These are phyloP conservation scores for Hortiboletus flavorubellus DNA, from an alignment of 768 basidiomycete genomes.

Conservation along the genomic window DNA sequence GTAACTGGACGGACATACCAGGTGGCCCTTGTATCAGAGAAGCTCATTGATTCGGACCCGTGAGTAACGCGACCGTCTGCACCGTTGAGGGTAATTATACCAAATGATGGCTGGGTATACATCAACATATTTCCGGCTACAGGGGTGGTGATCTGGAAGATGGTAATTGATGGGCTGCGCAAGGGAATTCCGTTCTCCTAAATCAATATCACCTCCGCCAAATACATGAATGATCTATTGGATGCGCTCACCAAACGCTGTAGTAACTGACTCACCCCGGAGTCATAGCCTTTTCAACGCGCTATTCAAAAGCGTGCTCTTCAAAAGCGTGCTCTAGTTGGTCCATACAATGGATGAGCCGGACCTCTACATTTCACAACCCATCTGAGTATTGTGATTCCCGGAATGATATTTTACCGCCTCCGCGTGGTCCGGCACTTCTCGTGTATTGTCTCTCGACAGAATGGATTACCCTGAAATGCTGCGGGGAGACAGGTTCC, in stretches of 20 bases:
- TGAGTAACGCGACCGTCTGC: conserved; percentile 46
- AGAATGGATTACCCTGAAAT: conserved; percentile 1
- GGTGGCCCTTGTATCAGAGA: conserved; percentile 66
- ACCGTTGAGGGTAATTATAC: conserved; percentile 43
- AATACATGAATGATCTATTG: not conserved
- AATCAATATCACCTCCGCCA: conserved; percentile 49
- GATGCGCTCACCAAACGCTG: not conserved
- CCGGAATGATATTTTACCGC: not conserved
- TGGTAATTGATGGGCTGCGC: conserved; percentile 4
- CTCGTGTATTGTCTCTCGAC: conserved; percentile 3
- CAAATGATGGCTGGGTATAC: conserved; percentile 41
- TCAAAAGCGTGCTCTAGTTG: too few species aligned
- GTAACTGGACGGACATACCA: conserved; percentile 38
- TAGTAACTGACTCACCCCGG: not conserved
- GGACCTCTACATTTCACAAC: not conserved
- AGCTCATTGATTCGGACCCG: conserved; percentile 53
- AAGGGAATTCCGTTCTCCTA: conserved; percentile 40
- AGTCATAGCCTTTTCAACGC: not conserved
- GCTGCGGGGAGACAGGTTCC: not conserved
- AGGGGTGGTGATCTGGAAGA: conserved; percentile 25
- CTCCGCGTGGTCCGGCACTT: not conserved
- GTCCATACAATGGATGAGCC: not conserved
- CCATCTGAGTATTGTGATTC: not conserved
- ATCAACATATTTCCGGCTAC: conserved; percentile 31
- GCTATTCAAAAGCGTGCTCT: not conserved